Conservation (phyloP, 1,139 yeast species). For the Wickerhamomyces sp. region DNA sequence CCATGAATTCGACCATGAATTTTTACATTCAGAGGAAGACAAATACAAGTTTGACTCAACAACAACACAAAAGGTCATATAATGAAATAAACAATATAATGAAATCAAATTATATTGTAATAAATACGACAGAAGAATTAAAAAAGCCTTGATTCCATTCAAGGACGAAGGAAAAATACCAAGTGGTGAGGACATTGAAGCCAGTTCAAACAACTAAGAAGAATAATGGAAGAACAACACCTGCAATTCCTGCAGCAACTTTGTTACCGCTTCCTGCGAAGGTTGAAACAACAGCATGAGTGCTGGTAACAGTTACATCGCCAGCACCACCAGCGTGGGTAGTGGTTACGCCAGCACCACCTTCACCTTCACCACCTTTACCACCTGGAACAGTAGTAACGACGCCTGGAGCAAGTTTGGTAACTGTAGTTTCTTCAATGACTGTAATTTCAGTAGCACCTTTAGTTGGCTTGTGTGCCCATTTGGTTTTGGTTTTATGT, state of each 20-base stretch:
- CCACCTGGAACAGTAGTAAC: not conserved
- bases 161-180: too few species aligned
- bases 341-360: too few species aligned
- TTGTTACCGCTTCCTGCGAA: constrained; percentile 1
- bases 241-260: not conserved
- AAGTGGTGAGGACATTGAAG: too few species aligned
- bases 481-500: too few species aligned
- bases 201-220: not conserved
- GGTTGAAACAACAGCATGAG: not conserved
- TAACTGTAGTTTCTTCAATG: too few species aligned
- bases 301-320: not conserved
- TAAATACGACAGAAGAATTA: too few species aligned
- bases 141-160: too few species aligned
- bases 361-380: not conserved
- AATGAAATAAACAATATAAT: not conserved
- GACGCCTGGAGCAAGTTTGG: too few species aligned
- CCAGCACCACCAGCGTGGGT: not conserved
- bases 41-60: constrained; percentile 15
- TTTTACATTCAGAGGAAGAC: constrained; percentile 16
- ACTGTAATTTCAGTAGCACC: too few species aligned
- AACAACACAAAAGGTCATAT: constrained; percentile 14
- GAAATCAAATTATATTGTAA: too few species aligned
- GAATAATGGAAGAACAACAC: constrained; percentile 2
- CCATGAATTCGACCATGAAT: constrained; percentile 19
- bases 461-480: too few species aligned